Evolutionary conservation across 1,284 basidiomycete species (phyloP), one percentile per base, ranked within the genome.

Genomic region (Fomitopsis schrenkii): DNA sequence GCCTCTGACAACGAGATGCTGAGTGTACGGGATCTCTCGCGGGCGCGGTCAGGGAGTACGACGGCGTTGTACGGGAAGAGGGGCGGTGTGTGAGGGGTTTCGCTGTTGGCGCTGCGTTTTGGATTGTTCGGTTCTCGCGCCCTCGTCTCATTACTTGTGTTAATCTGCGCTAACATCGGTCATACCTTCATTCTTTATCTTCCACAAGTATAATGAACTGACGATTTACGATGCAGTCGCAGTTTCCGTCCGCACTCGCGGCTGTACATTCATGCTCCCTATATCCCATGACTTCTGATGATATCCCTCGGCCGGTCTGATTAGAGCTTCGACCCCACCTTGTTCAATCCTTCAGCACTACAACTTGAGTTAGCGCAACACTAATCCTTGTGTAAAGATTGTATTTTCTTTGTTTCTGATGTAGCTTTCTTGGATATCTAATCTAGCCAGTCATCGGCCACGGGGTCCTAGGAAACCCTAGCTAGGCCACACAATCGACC

Each of bases 31-130:
- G 64, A 64, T 44, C 64, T 64, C 48, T 60, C 63, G 36, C 64
- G 71, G 55, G 59, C 68, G 55, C 61, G 71, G 48, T 65, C 67
- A 36, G 66, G 72, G 33, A 70, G 69, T 55, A 59, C 67, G 15
- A 59, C 60, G 36, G 41, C 61, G 30, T 65, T 33, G 40, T 65
- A 66, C 53, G 57, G 62, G 35, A 57, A 64, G 55, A 62, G 62
- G 35, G 61, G 62, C 38, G 35, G 45, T 40, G 46, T 33, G 48
- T 45, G 26, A 28, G 28, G 44, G 12, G 55, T 19, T n/a, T 41
- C 57, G 36, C 36, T 33, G 59, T 40, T 15, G 55, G n/a, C 59
- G 28, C 38, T 8, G 30, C 30, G 30, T 33, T 44, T 40, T 45
- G 44, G 41, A 54, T 45, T 60, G 38, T 55, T 58, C 55, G 35